Percentiles rank a stretch among this genome's conserved stretches.
These are phyloP conservation scores for Paecilomyces sp. DNA, from an alignment of 2,329 filamentous ascomycete genomes.

Conservation along the genomic window DNA sequence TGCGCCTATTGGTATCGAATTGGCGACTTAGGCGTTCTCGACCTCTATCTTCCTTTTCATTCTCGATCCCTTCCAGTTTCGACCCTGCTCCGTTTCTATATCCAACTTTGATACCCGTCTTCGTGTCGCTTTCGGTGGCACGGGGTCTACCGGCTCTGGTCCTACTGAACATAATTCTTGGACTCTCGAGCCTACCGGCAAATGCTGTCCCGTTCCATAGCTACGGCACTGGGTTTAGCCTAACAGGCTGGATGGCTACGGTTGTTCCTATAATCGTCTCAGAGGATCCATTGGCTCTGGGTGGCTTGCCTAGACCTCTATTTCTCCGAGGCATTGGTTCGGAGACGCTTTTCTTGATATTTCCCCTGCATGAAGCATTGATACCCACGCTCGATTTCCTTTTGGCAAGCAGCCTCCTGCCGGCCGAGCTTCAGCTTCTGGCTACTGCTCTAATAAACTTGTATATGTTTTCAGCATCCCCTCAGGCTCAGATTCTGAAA, in stretches of 20 bases:
- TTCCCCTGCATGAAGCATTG: constrained; percentile 75
- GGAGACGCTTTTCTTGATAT: constrained; percentile 60
- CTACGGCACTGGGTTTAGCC: constrained; percentile 51
- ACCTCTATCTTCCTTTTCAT: constrained; percentile 34
- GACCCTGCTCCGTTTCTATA: constrained; percentile 90
- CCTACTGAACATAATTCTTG: constrained; percentile 74
- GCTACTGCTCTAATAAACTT: constrained; percentile 77
- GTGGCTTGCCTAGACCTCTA: constrained; percentile 25
- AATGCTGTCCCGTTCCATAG: constrained; percentile 61
- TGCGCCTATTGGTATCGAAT: constrained; percentile 41
- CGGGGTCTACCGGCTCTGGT: constrained; percentile 55
- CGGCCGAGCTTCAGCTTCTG: constrained; percentile 80
- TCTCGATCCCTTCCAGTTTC: constrained; percentile 67
- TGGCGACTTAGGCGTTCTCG: constrained; percentile 18
- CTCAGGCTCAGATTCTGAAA: constrained; percentile 79
- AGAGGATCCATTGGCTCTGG: constrained; percentile 31
- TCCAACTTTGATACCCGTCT: constrained; percentile 66
- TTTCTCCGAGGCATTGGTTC: constrained; percentile 37
- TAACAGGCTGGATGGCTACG: constrained; percentile 72
- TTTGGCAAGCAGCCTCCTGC: constrained; percentile 80
- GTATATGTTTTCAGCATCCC: constrained; percentile 67
- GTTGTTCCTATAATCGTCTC: constrained; percentile 58
- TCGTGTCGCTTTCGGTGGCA: constrained; percentile 69
- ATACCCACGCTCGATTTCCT: constrained; percentile 68
- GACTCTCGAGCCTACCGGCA: constrained; percentile 68